A percentile compares a stretch with the other conserved stretches of the same genome.
phyloP scores from a whole-genome alignment of 2,329 filamentous ascomycete species.

The Simplicillium aogashimaense region DNA sequence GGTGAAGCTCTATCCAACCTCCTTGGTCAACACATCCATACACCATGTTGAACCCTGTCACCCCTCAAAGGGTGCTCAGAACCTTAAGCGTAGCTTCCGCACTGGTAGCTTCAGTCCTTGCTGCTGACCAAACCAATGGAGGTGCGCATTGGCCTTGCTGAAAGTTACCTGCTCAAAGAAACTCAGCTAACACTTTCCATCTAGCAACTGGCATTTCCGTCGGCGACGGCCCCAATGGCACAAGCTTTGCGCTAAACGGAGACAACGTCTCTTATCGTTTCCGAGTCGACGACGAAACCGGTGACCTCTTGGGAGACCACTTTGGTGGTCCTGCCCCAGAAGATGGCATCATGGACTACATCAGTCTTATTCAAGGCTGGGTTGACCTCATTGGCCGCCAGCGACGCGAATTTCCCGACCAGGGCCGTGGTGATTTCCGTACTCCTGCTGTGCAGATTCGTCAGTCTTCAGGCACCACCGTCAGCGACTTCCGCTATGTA shows the following conservation, averaged over 20 bases:
- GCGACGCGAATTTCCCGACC: slow-evolving; percentile 53
- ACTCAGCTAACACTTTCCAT: background rate
- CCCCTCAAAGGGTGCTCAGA: background rate
- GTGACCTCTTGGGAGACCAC: slow-evolving; percentile 50
- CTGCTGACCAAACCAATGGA: too few relatives aligned
- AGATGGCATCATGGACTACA: slow-evolving; percentile 27
- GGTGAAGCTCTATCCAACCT: too few relatives aligned
- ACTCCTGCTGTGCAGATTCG: slow-evolving; percentile 50
- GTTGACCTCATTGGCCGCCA: slow-evolving; percentile 35
- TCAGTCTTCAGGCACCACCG: slow-evolving; percentile 47
- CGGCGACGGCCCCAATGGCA: slow-evolving; percentile 25
- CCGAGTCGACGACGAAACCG: slow-evolving; percentile 45
- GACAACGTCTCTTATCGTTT: slow-evolving; percentile 51
- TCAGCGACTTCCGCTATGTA: slow-evolving; percentile 48
- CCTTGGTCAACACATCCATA: too few relatives aligned
- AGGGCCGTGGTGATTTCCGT: slow-evolving; percentile 54
- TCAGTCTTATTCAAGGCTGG: slow-evolving; percentile 37
- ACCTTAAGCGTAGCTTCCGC: background rate
- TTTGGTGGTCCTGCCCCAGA: slow-evolving; percentile 48
- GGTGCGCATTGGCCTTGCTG: too few relatives aligned
- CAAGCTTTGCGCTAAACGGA: slow-evolving; percentile 46
- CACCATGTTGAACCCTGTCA: too few relatives aligned
- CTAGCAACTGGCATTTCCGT: slow-evolving; percentile 36
- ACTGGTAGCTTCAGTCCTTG: too few relatives aligned
- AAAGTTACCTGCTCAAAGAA: background rate